Evolutionary conservation across 306 rosid species (phyloP).

Genomic region (Gastrolobium bilobum): DNA sequence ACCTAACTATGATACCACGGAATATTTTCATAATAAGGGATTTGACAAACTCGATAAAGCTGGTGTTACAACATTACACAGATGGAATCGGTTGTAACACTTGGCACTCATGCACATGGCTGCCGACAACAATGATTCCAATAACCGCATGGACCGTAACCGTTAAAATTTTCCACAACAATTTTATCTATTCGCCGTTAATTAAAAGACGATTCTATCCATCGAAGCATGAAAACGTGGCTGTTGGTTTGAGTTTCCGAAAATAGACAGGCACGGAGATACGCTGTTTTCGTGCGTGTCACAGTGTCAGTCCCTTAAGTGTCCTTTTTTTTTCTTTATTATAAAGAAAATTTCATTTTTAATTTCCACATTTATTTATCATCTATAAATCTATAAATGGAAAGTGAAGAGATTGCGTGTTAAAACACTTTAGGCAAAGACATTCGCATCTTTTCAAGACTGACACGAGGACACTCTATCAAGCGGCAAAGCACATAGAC

Average conservation of each 20-base stretch:
- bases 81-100: slow-evolving; percentile 23
- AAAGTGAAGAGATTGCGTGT: not conserved
- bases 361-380: not conserved
- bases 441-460: not conserved
- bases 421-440: slow-evolving; percentile 7
- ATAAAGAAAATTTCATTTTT: not conserved
- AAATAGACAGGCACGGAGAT: slow-evolving; percentile 20
- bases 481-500: not conserved
- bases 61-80: not conserved
- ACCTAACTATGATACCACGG: not conserved
- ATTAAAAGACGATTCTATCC: not conserved
- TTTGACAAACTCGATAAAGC: not conserved
- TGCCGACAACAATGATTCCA: slow-evolving; percentile 33
- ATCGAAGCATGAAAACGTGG: slow-evolving; percentile 52
- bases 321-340: not conserved
- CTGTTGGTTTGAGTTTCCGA: slow-evolving; percentile 25
- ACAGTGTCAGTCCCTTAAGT: not conserved
- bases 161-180: not conserved
- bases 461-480: not conserved
- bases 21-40: not conserved
- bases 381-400: slow-evolving; percentile 41
- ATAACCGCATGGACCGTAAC: slow-evolving; percentile 46
- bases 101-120: slow-evolving; percentile 47
- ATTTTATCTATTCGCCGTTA: not conserved
- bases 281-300: not conserved